phyloP scores from a whole-genome alignment of 2,329 filamentous ascomycete species.

The Monosporascus sp. region DNA sequence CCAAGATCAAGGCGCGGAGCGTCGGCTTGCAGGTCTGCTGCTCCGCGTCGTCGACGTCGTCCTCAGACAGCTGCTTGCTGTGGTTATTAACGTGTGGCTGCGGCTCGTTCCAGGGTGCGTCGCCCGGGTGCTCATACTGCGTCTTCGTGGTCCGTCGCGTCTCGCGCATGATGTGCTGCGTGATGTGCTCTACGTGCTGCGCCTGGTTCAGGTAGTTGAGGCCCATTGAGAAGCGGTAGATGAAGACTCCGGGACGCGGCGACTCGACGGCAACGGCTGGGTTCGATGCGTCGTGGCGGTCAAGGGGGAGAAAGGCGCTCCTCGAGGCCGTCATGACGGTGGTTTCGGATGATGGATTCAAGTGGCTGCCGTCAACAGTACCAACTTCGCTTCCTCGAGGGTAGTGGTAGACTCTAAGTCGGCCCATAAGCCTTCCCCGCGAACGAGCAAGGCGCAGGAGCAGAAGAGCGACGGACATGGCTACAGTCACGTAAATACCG shows the following conservation, averaged over 20 bases:
- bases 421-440: conserved; percentile 42
- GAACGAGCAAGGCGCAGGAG: conserved; percentile 42
- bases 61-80: conserved; percentile 14
- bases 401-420: conserved; percentile 21
- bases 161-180: conserved; percentile 32
- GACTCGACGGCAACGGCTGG: conserved; percentile 35
- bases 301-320: conserved; percentile 35
- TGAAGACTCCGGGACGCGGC: conserved; percentile 44
- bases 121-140: conserved; percentile 27
- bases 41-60: conserved; percentile 25
- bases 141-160: conserved; percentile 36
- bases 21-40: conserved; percentile 31
- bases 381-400: conserved; percentile 2
- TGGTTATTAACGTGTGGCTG: conserved; percentile 27
- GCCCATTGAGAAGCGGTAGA: conserved; percentile 47
- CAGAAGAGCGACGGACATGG: conserved; percentile 36
- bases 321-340: not conserved
- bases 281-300: conserved; percentile 39
- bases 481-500: conserved; percentile 45
- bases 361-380: conserved; percentile 4
- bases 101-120: conserved; percentile 54
- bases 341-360: conserved; percentile 1
- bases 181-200: conserved; percentile 39
- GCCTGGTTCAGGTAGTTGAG: conserved; percentile 50
- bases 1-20: conserved; percentile 50